Evolutionary conservation across 2,329 filamentous ascomycete genomes (phyloP).

Genomic region (Arthrocladium fulminans): DNA sequence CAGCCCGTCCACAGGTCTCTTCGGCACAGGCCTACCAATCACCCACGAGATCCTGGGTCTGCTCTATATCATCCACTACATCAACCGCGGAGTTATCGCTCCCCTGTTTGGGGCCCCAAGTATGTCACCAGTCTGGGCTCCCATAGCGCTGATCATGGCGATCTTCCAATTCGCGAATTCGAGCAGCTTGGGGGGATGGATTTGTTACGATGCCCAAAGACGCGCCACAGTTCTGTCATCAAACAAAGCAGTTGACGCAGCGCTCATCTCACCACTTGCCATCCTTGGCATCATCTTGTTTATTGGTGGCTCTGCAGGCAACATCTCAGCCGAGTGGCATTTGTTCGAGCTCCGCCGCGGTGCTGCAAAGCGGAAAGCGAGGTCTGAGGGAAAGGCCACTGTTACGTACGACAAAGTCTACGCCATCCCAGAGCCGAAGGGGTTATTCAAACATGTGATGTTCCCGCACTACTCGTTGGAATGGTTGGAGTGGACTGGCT

Average conservation of each 20-base stretch:
- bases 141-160: slow-evolving; percentile 57
- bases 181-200: slow-evolving; percentile 66
- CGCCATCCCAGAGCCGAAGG: slow-evolving; percentile 68
- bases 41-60: slow-evolving; percentile 30
- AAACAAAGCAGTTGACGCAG: slow-evolving; percentile 36
- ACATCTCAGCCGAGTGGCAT: slow-evolving; percentile 84
- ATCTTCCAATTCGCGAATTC: slow-evolving; percentile 76
- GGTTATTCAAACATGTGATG: slow-evolving; percentile 66
- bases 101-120: slow-evolving; percentile 73
- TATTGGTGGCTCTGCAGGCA: slow-evolving; percentile 64
- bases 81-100: slow-evolving; percentile 76
- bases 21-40: slow-evolving; percentile 25
- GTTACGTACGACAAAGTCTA: slow-evolving; percentile 70
- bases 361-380: slow-evolving; percentile 39
- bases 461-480: slow-evolving; percentile 94
- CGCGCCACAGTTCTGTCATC: slow-evolving; percentile 10
- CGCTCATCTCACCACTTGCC: slow-evolving; percentile 41
- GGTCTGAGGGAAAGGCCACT: slow-evolving; percentile 26
- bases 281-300: slow-evolving; percentile 64
- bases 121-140: slow-evolving; percentile 78
- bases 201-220: slow-evolving; percentile 40
- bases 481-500: slow-evolving; percentile 93
- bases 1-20: slow-evolving; percentile 11
- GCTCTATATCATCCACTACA: slow-evolving; percentile 68
- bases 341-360: slow-evolving; percentile 74